phyloP scores from a whole-genome alignment of 208 protist genomes.

The Leishmania aethiopica region DNA sequence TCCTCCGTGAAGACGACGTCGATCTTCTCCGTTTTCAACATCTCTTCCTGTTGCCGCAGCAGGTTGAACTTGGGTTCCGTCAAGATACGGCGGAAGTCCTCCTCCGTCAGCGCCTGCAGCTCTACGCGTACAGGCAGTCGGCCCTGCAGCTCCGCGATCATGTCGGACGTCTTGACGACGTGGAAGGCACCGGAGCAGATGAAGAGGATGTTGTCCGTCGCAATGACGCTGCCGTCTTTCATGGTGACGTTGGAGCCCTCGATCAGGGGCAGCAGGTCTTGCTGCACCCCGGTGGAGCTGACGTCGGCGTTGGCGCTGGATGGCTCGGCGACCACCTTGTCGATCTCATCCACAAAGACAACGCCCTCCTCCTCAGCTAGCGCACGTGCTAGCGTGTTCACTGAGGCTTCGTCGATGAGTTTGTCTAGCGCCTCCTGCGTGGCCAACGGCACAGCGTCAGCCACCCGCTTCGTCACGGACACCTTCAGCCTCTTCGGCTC shows the following conservation, averaged over 20 bases:
- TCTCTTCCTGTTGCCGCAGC: constrained; percentile 89
- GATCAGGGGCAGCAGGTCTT: constrained; percentile 97
- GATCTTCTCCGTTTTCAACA: constrained; percentile 96
- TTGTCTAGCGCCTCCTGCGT: constrained; percentile 90
- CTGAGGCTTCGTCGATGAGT: constrained; percentile 86
- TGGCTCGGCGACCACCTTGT: constrained; percentile 94
- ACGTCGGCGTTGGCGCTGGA: constrained; percentile 77
- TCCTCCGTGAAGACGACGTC: constrained; percentile 94
- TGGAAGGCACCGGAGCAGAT: constrained; percentile 98
- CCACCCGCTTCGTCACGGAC: constrained; percentile 68
- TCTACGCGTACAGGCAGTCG: constrained; percentile 98
- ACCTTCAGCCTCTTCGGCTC: constrained; percentile 57
- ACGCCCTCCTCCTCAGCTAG: constrained; percentile 95
- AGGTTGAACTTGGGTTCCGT: constrained; percentile 97
- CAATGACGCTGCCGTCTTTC: constrained; percentile 95
- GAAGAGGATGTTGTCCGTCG: constrained; percentile 98
- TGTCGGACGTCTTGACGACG: constrained; percentile 88
- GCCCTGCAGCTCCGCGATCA: constrained; percentile 96
- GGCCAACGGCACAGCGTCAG: constrained; percentile 81
- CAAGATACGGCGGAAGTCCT: constrained; percentile 96
- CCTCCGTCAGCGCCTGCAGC: constrained; percentile 94
- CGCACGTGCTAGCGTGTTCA: constrained; percentile 82
- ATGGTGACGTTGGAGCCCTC: constrained; percentile 96
- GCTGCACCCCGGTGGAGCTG: constrained; percentile 96
- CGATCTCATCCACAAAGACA: constrained; percentile 99